Evolutionary conservation across 2,329 filamentous ascomycete genomes (phyloP), one percentile per base, ranked within the genome.

Genomic region (Mycosphaerella arachidis): DNA sequence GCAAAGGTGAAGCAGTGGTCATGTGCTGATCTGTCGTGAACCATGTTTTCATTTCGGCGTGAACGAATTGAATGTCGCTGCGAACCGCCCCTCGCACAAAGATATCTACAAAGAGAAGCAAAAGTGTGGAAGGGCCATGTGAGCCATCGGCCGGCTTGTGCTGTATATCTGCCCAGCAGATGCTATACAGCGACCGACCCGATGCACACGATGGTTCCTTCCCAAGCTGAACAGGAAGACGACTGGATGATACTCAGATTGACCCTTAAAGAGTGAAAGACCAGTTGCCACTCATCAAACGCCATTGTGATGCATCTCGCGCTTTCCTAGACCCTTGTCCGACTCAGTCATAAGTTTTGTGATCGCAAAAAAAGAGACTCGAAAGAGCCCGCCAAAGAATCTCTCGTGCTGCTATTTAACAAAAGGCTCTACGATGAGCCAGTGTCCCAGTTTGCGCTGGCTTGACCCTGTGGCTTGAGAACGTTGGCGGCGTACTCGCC

Each of bases 401-500:
- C 37, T 53, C 46, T 56, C 48, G 13, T 20, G 56, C 29, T 31
- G 35, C 31, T 24, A 45, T 31, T 33, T 18, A 37, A 53, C 51
- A 53, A 40, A 52, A 13, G 37, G 27, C 37, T 45, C 43, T 55
- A 48, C 56, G 43, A 43, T 18, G 40, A 31, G 55, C 60, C 61
- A 13, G 62, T 59, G 64, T 71, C 65, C 66, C 70, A 70, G 55
- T 71, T 63, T 59, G 76, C 74, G 30, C 70, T 73, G 7, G 76
- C 55, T 1, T 76, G 31, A 58, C 75, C 75, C 12, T 73, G 67
- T 16, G 82, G 79, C 30, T 64, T 24, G 4, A 72, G 68, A 29
- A 88, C 79, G 66, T 87, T 85, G 50, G 69, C 67, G 54, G 65
- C 80, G 67, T 84, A 88, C 67, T 81, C 73, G 61, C 78, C 79